phyloP scores from a whole-genome alignment of 2,329 filamentous ascomycete genomes.

The Colletotrichum camelliae region DNA sequence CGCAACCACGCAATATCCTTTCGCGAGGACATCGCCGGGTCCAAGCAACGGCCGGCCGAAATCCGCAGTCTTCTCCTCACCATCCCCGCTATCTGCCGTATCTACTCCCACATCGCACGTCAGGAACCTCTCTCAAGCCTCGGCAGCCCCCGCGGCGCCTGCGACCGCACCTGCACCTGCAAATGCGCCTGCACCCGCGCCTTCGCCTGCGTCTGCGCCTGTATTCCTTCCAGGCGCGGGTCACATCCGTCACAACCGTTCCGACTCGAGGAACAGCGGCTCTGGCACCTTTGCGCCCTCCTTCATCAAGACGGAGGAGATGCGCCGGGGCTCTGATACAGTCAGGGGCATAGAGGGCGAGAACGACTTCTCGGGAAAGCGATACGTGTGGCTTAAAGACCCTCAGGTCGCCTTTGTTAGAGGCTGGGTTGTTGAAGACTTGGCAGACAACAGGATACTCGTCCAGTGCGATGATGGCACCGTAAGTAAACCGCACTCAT shows the following conservation, averaged over 20 bases:
- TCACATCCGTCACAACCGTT: slow-evolving; percentile 46
- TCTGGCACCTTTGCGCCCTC: slow-evolving; percentile 92
- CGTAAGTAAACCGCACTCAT: slow-evolving; percentile 55
- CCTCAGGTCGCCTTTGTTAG: slow-evolving; percentile 86
- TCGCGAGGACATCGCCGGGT: slow-evolving; percentile 73
- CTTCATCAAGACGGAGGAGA: slow-evolving; percentile 90
- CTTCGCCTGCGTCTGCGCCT: slow-evolving; percentile 45
- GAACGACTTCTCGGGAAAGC: slow-evolving; percentile 97
- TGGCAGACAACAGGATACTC: slow-evolving; percentile 70
- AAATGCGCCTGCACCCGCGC: slow-evolving; percentile 30
- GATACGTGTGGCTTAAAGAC: slow-evolving; percentile 97
- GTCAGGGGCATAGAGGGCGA: slow-evolving; percentile 88
- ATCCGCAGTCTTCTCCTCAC: slow-evolving; percentile 74
- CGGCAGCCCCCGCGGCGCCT: slow-evolving; percentile 46
- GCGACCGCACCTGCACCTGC: slow-evolving; percentile 29
- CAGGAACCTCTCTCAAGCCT: slow-evolving; percentile 72
- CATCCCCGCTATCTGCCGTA: slow-evolving; percentile 47
- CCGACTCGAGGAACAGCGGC: slow-evolving; percentile 69
- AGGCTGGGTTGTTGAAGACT: slow-evolving; percentile 88
- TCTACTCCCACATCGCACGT: slow-evolving; percentile 59
- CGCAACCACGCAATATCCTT: slow-evolving; percentile 80
- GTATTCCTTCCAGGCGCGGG: slow-evolving; percentile 43
- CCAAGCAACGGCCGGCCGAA: slow-evolving; percentile 69
- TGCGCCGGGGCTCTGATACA: slow-evolving; percentile 61
- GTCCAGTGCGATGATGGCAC: slow-evolving; percentile 95